phyloP scores from a whole-genome alignment of 2,329 filamentous ascomycete species.

The Fusarium graminum region DNA sequence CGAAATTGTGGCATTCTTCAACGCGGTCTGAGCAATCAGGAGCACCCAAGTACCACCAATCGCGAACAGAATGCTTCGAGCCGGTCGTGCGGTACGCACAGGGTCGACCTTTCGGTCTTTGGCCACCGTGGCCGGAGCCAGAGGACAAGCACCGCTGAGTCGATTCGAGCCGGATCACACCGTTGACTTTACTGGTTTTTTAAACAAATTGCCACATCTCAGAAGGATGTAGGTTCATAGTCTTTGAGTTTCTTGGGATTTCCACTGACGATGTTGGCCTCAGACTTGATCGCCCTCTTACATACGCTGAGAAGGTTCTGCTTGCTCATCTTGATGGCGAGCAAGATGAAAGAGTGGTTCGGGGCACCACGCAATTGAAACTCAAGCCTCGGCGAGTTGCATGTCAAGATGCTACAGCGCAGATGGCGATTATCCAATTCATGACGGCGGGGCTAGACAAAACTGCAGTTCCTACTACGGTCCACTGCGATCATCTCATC shows the following conservation, averaged over 20 bases:
- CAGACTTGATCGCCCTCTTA: slow-evolving; percentile 89
- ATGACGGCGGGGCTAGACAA: slow-evolving; percentile 93
- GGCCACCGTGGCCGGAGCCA: slow-evolving; percentile 9
- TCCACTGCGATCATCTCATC: slow-evolving; percentile 99
- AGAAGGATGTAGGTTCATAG: too few species aligned
- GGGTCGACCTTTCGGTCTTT: slow-evolving; percentile 11
- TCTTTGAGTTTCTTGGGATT: too few species aligned
- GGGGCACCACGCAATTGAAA: slow-evolving; percentile 91
- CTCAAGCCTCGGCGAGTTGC: slow-evolving; percentile 97
- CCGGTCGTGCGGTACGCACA: slow-evolving; percentile 1
- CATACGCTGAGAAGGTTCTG: slow-evolving; percentile 88
- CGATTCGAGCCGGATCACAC: slow-evolving; percentile 20
- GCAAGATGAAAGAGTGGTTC: slow-evolving; percentile 69
- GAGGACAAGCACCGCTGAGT: slow-evolving; percentile 20
- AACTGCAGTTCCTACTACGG: slow-evolving; percentile 94
- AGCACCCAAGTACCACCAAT: background rate
- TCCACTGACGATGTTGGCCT: too few species aligned
- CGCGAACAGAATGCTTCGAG: slow-evolving; percentile 12
- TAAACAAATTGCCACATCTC: slow-evolving; percentile 1
- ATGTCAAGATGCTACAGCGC: slow-evolving; percentile 98
- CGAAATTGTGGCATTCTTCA: too few species aligned
- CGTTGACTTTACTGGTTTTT: slow-evolving; percentile 12
- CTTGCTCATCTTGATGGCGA: slow-evolving; percentile 86
- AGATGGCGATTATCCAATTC: slow-evolving; percentile 98
- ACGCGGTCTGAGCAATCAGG: too few species aligned